These are phyloP conservation scores for Trichosporon sp. DNA, from an alignment of 1,284 basidiomycete genomes.

Conservation along the genomic window DNA sequence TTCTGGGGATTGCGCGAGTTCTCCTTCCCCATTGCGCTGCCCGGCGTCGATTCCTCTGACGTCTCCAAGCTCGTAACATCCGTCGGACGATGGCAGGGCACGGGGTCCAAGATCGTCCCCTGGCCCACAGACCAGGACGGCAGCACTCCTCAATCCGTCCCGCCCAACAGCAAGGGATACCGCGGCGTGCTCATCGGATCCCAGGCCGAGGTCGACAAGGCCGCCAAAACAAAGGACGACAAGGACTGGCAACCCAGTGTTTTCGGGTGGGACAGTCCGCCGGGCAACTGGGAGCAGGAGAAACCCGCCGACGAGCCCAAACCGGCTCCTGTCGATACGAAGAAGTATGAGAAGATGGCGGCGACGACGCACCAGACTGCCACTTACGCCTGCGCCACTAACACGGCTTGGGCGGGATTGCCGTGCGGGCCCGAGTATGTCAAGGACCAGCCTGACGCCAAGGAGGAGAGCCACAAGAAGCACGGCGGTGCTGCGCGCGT, in stretches of 20 bases:
- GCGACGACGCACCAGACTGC: background rate
- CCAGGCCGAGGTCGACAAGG: background rate
- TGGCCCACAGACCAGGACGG: background rate
- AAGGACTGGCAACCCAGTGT: slow-evolving; percentile 3
- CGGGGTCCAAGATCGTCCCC: background rate
- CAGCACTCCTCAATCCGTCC: too few relatives aligned
- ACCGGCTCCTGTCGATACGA: background rate
- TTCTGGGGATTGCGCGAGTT: background rate
- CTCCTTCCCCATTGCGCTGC: background rate
- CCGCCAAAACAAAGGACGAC: slow-evolving; percentile 7
- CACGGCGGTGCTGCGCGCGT: background rate
- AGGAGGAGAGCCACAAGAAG: background rate
- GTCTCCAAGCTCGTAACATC: background rate
- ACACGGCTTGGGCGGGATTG: background rate
- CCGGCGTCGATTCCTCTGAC: background rate
- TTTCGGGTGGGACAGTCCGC: slow-evolving; percentile 10
- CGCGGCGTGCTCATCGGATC: too few relatives aligned
- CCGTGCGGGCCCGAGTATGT: slow-evolving; percentile 14
- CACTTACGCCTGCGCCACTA: slow-evolving; percentile 1
- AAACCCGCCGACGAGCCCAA: background rate
- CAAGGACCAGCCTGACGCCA: background rate
- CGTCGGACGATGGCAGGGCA: background rate
- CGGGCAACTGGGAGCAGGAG: slow-evolving; percentile 8
- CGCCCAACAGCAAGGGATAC: too few relatives aligned
- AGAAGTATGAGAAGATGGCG: background rate